Evolutionary conservation across 2,329 filamentous ascomycete genomes (phyloP), one percentile per base, ranked within the genome.

Genomic region (Furcasterigmium sp.): DNA sequence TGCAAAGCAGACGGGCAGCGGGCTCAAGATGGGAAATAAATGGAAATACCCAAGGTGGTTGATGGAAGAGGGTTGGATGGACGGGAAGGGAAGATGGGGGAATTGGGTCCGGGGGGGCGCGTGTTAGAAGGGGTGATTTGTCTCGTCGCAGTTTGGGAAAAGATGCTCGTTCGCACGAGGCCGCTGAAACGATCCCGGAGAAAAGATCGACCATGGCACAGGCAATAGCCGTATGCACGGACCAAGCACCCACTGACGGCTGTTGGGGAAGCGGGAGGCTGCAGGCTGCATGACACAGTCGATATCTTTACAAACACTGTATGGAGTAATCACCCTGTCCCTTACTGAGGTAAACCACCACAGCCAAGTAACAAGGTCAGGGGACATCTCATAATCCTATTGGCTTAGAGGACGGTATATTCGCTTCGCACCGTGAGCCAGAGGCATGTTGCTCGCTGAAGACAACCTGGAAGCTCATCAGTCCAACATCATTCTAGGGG

Each of bases 91-190:
- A 14, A 32, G 8, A 17, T 7, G 15, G 32, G 8, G 29, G 29
- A 32, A 26, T 26, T 11, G 23, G 23, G 23, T 26, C 23, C 23
- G 32, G 32, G 23, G 45, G 11, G 42, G 20, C 26, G 41, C n/a
- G 32, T 37, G 37, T 29, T 35, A 26, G 42, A 47, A 43, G 47
- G 47, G 47, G 35, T 44, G 18, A 46, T 51, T 46, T 51, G 51
- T 58, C 50, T 56, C 53, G 56, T 51, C 47, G 51, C 49, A 47
- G 53, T 56, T 55, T 55, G 49, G 52, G 44, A 51, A 43, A 41
- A 36, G 42, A 39, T 43, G 46, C 42, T 40, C 45, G 53, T 50
- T 42, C 53, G 47, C 47, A 55, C 53, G 53, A 43, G 50, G 44
- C 47, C 50, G 55, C 50, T 56, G 55, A 56, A 58, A 58, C 55